Base-by-base conservation (phyloP, 805 yeast species). In the Zygotorulaspora sp. region DNA sequence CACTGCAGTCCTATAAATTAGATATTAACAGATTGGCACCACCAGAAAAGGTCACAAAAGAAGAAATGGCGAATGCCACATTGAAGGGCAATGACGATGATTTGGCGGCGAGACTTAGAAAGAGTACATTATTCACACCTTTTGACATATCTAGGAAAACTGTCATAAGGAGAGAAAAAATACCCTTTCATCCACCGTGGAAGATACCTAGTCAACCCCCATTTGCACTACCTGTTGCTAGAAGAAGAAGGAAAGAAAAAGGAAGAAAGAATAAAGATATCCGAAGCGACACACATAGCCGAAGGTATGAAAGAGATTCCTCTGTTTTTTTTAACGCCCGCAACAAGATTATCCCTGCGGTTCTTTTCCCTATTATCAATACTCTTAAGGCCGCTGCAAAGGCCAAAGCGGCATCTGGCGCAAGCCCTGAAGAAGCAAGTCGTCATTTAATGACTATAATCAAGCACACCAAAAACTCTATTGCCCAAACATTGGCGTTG, bases 101-200 rank as follows among this genome's bases (percentile, higher is more conserved):
- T 15, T 26, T 15, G 6, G 6, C 16, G 13, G 6, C 7, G n/a
- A 15, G 15, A 13, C 24, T 16, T 20, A n/a, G 38, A 29, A 18
- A 22, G 21, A 17, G 30, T 15, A 12, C 30, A 5, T 2, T 19
- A 18, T 27, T 37, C 10, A 23, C 29, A 17, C 24, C 35, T 26
- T 40, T 41, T 37, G 50, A 50, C 31, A 47, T 48, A n/a, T 23
- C 36, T 11, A 35, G 40, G 1, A 56, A 52, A 36, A 58, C 64
- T 1, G 51, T 55, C 4, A 48, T 57, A 9, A 52, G 47, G 23
- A 53, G 53, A 28, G 65, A 61, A 35, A 58, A 55, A 29, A 35
- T 48, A 19, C 39, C 42, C 19, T 53, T 59, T 19, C 65, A 61
- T 43, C 63, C 65, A 8, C 65, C 65, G 11, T 61, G 65, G 65